These are phyloP conservation scores for Capsella bursapastoris DNA, from an alignment of 345 rosid species.

Conservation along the genomic window DNA sequence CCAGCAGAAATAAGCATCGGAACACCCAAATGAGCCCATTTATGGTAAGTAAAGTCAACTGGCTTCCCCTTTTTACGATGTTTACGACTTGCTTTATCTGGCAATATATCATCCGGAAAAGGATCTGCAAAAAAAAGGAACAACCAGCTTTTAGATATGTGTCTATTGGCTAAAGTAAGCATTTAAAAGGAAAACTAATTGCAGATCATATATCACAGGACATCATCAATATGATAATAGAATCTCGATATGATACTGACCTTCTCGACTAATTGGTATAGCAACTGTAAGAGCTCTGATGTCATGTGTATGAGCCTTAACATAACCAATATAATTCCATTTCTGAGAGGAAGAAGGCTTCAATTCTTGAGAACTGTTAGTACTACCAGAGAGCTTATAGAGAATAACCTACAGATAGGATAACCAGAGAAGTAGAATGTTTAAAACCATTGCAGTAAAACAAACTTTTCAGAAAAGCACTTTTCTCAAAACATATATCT, in stretches of 20 bases:
- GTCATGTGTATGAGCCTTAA: constrained; percentile 93
- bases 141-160: neutral
- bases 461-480: neutral
- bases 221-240: neutral
- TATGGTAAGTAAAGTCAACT: constrained; percentile 67
- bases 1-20: constrained; percentile 99
- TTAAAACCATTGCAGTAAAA: neutral
- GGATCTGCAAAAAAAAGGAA: constrained; percentile 54
- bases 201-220: constrained; percentile 10
- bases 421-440: constrained; percentile 30
- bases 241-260: constrained; percentile 44
- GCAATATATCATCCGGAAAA: constrained; percentile 52
- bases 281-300: constrained; percentile 89
- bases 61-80: constrained; percentile 58
- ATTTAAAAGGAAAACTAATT: neutral
- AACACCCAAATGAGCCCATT: constrained; percentile 92
- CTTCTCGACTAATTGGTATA: constrained; percentile 82
- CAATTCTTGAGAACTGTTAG: constrained; percentile 45
- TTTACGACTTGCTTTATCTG: constrained; percentile 34
- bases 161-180: neutral
- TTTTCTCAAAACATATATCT: too few relatives aligned
- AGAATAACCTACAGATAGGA: constrained; percentile 78
- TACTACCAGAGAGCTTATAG: constrained; percentile 65
- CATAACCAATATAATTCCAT: constrained; percentile 84
- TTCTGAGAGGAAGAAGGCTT: constrained; percentile 57